Percentiles rank a stretch among this genome's conserved stretches.
Conservation (phyloP, 2,329 filamentous ascomycete genomes). For the Chaetomiaceae sp. region DNA sequence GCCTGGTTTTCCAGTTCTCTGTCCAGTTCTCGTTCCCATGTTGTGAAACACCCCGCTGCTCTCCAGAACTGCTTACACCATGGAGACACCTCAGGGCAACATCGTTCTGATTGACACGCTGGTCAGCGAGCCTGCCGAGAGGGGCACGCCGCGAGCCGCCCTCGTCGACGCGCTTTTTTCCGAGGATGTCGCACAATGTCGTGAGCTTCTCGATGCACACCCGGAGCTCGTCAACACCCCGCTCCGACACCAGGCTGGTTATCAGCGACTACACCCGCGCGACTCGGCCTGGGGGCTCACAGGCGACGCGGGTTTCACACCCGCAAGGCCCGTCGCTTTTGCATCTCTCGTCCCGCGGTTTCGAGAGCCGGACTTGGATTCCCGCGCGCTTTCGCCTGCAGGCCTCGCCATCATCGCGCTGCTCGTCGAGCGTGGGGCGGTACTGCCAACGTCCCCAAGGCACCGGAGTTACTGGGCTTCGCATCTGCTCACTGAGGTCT, state of each 20-base stretch:
- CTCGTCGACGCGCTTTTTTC: conserved; percentile 1
- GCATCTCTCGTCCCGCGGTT: conserved; percentile 3
- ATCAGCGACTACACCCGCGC: background rate
- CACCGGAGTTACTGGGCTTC: background rate
- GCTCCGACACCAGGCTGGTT: background rate
- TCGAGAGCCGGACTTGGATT: background rate
- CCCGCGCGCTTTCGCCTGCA: background rate
- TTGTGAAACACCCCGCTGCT: background rate
- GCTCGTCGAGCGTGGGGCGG: conserved; percentile 4
- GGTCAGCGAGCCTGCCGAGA: conserved; percentile 3
- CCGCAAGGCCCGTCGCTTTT: background rate
- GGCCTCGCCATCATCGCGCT: background rate
- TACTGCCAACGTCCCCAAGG: background rate
- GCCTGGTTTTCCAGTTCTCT: no score
- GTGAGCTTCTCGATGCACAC: background rate
- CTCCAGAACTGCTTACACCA: background rate
- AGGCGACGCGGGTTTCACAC: background rate
- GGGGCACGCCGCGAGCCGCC: conserved; percentile 1
- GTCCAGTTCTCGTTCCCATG: no score
- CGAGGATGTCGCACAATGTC: background rate
- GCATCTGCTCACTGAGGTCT: conserved; percentile 1
- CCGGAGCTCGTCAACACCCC: conserved; percentile 1
- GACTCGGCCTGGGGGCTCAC: background rate
- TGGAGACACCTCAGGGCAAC: background rate
- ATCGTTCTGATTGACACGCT: background rate